A percentile compares a stretch with the other conserved stretches of the same genome.
Evolutionary conservation across 352 stramenopile genomes (phyloP).

Genomic region (Pythium utonaiense): DNA sequence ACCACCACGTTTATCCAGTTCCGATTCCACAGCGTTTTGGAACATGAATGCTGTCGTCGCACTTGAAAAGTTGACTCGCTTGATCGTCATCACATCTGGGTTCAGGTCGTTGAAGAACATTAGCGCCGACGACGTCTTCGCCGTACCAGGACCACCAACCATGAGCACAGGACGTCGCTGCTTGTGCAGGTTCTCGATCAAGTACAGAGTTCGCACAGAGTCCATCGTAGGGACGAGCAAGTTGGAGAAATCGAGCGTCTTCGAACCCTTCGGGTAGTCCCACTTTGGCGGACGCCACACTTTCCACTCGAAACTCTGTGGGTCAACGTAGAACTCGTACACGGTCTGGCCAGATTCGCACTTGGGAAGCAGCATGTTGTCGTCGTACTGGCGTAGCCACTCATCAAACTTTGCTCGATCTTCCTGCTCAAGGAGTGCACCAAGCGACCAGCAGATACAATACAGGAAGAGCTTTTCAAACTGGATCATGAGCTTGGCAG

Average conservation of each 20-base stretch:
- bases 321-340: conserved; percentile 94
- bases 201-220: conserved; percentile 93
- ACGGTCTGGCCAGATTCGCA: conserved; percentile 85
- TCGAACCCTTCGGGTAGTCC: conserved; percentile 93
- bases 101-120: conserved; percentile 98
- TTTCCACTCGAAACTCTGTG: conserved; percentile 92
- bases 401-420: conserved; percentile 95
- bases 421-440: conserved; percentile 94
- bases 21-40: conserved; percentile 96
- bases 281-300: conserved; percentile 94
- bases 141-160: conserved; percentile 95
- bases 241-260: conserved; percentile 96
- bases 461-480: conserved; percentile 97
- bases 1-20: conserved; percentile 97
- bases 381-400: conserved; percentile 93
- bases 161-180: conserved; percentile 94
- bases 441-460: conserved; percentile 95
- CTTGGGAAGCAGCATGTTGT: conserved; percentile 90
- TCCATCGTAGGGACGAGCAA: conserved; percentile 98
- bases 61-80: conserved; percentile 98
- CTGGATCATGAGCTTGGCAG: conserved; percentile 64
- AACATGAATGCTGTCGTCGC: conserved; percentile 98
- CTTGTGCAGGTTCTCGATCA: conserved; percentile 91
- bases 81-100: conserved; percentile 93
- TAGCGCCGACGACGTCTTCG: conserved; percentile 96